Evolutionary conservation across 129 eudicot genomes (phyloP), one percentile per base, ranked within the genome.

Genomic region (Helichrysum umbraculigerum): DNA sequence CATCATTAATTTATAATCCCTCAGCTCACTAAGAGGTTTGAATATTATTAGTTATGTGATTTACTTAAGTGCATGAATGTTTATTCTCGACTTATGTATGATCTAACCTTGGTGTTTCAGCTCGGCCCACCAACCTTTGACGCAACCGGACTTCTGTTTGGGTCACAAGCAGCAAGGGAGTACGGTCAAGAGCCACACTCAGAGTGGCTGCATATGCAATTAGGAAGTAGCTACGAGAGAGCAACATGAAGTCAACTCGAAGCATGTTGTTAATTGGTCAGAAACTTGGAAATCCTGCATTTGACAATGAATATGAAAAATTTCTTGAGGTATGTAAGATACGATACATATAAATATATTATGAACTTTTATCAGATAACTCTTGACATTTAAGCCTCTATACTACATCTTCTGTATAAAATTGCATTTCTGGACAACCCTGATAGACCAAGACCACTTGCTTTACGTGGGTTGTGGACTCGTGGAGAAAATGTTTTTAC

Each of bases 151-250:
- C 85, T 93, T 83, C 74, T 90, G 56, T 93, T 81, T 64, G 88
- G 91, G 50, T 56, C 92, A 59, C 89, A 85, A 75, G 82, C 88
- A 20, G 79, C 86, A 66, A 83, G 90, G 60, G 98, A 90, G 58
- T 86, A 88, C 64, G 81, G 84, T 68, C 91, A 85, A 74, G 93
- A 84, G 76, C 44, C 89, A 16, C 91, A 90, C 71, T 77, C 88
- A 1, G 97, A 87, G 80, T 93, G 97, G 96, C 92, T 93, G 59
- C 97, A 93, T 81, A 93, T 90, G 93, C 97, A 90, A 72, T 71
- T 90, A 57, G 98, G 98, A 39, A 81, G 79, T 80, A 85, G 87
- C 85, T 89, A 79, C 30, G 88, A 89, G 28, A 78, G 93, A 89
- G 83, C 88, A 12, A 75, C 90, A 64, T 89, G 83, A 89, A 58